phyloP scores from a whole-genome alignment of 2,329 filamentous ascomycete genomes.

The Fusarium newnesense region DNA sequence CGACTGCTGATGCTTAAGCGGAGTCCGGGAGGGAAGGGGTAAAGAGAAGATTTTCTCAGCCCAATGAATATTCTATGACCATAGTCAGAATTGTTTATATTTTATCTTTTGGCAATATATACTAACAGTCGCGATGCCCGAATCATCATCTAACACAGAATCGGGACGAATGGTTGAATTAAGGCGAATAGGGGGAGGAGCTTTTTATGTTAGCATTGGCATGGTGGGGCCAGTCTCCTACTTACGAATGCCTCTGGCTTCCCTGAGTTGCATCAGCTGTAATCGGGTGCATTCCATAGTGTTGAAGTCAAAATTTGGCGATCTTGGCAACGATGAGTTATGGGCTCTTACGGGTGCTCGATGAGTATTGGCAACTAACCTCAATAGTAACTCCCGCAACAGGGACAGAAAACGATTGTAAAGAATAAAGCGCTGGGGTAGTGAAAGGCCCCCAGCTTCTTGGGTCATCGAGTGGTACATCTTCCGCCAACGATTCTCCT shows the following conservation, averaged over 20 bases:
- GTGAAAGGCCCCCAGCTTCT: constrained; percentile 61
- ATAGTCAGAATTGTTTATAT: constrained; percentile 11
- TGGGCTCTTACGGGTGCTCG: not conserved
- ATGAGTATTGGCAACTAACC: constrained; percentile 50
- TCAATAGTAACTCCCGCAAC: constrained; percentile 61
- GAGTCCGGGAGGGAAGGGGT: constrained; percentile 61
- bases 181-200: constrained; percentile 50
- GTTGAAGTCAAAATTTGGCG: constrained; percentile 66
- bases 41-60: constrained; percentile 69
- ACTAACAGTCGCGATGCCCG: constrained; percentile 32
- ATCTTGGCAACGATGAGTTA: constrained; percentile 42
- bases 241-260: constrained; percentile 64
- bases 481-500: constrained; percentile 64
- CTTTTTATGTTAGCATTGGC: constrained; percentile 37
- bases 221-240: constrained; percentile 2
- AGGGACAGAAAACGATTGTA: constrained; percentile 65
- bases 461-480: constrained; percentile 68
- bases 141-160: constrained; percentile 45
- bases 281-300: constrained; percentile 60
- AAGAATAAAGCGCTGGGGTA: constrained; percentile 64
- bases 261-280: constrained; percentile 62
- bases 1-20: constrained; percentile 55
- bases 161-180: constrained; percentile 50
- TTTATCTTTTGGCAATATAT: not conserved
- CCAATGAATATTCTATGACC: constrained; percentile 64